Conservation (phyloP, 495 filamentous ascomycete genomes). For the Annulohypoxylon maeteangense region DNA sequence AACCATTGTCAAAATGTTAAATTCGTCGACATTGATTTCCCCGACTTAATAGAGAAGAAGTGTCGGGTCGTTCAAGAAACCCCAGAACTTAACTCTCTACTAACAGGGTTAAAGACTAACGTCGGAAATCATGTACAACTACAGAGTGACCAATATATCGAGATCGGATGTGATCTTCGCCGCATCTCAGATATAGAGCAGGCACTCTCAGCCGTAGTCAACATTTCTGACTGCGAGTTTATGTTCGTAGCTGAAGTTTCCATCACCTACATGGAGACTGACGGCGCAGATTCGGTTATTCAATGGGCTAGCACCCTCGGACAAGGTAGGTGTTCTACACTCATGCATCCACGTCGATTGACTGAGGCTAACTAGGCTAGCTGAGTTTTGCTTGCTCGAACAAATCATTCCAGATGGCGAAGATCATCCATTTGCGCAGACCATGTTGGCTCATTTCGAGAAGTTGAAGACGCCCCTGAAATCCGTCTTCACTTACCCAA, state of each 20-base stretch:
- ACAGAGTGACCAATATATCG: slow-evolving; percentile 75
- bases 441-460: slow-evolving; percentile 86
- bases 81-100: slow-evolving; percentile 64
- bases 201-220: slow-evolving; percentile 64
- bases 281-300: slow-evolving; percentile 78
- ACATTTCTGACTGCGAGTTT: slow-evolving; percentile 66
- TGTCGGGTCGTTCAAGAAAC: slow-evolving; percentile 69
- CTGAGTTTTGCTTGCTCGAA: slow-evolving; percentile 85
- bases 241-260: slow-evolving; percentile 91
- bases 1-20: slow-evolving; percentile 63
- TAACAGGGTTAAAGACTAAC: slow-evolving; percentile 57
- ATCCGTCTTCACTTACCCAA: slow-evolving; percentile 76
- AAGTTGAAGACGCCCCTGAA: slow-evolving; percentile 81
- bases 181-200: slow-evolving; percentile 67
- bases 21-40: slow-evolving; percentile 91
- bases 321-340: slow-evolving; percentile 59
- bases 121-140: slow-evolving; percentile 61
- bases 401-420: slow-evolving; percentile 83
- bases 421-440: slow-evolving; percentile 83
- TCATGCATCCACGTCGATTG: slow-evolving; percentile 13
- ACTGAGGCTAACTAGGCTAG: slow-evolving; percentile 47
- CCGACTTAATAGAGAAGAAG: slow-evolving; percentile 81
- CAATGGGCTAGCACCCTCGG: slow-evolving; percentile 72
- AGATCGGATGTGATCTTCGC: slow-evolving; percentile 84
- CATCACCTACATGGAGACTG: slow-evolving; percentile 86